Percentiles rank a stretch among this genome's conserved stretches.
These are phyloP conservation scores for Penicillium sp. DNA, from an alignment of 2,329 filamentous ascomycete genomes.

Conservation along the genomic window DNA sequence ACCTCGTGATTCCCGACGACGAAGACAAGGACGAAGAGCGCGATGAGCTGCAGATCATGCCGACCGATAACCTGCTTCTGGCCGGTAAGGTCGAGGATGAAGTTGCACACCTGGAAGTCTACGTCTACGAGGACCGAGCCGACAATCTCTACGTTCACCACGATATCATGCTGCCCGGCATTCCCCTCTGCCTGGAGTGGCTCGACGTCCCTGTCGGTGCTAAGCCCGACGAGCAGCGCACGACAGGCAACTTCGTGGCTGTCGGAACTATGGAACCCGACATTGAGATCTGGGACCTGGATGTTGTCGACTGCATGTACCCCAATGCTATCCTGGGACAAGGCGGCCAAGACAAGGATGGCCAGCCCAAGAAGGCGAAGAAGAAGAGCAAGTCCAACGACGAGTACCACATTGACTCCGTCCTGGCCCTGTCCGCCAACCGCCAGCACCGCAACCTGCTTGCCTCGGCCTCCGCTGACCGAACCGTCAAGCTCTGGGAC, in stretches of 20 bases:
- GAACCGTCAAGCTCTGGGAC: slow-evolving; percentile 98
- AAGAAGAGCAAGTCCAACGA: slow-evolving; percentile 93
- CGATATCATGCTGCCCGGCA: slow-evolving; percentile 98
- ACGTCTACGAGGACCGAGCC: slow-evolving; percentile 92
- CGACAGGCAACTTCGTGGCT: slow-evolving; percentile 86
- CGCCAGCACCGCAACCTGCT: slow-evolving; percentile 91
- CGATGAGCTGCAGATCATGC: slow-evolving; percentile 89
- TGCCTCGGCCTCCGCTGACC: slow-evolving; percentile 92
- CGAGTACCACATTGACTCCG: slow-evolving; percentile 89
- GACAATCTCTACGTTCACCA: slow-evolving; percentile 99
- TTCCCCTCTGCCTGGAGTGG: slow-evolving; percentile 96
- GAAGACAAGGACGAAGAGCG: slow-evolving; percentile 81
- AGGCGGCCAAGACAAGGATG: slow-evolving; percentile 53
- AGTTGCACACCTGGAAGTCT: slow-evolving; percentile 92
- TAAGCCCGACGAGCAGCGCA: slow-evolving; percentile 67
- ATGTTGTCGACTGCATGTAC: slow-evolving; percentile 97
- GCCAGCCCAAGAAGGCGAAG: slow-evolving; percentile 74
- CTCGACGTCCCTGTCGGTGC: slow-evolving; percentile 81
- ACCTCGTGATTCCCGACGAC: slow-evolving; percentile 83
- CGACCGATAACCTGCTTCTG: slow-evolving; percentile 89
- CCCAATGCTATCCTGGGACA: slow-evolving; percentile 94
- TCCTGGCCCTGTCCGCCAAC: slow-evolving; percentile 90
- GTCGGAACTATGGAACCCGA: slow-evolving; percentile 97
- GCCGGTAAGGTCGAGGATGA: slow-evolving; percentile 96
- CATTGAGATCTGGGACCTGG: slow-evolving; percentile 97